Percentiles rank a stretch among this genome's conserved stretches.
phyloP scores from a whole-genome alignment of 169 alveolate species.

The Plasmodium berghei region DNA sequence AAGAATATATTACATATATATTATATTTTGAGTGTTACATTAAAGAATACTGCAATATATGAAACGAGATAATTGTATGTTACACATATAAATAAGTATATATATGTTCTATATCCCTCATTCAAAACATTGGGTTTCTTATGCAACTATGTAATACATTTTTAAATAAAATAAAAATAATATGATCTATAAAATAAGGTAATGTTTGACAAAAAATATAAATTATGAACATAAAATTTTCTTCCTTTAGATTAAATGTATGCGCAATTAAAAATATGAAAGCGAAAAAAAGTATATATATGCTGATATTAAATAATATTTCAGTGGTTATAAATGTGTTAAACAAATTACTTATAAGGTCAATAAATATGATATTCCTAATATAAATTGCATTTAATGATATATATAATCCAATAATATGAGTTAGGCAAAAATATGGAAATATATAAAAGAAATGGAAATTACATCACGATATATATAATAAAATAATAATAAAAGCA shows the following conservation, averaged over 20 bases:
- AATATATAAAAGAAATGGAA: not conserved
- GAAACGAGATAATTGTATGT: no score
- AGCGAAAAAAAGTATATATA: not conserved
- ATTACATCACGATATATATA: not conserved
- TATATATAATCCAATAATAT: not conserved
- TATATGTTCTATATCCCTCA: not conserved
- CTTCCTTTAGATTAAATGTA: slow-evolving; percentile 13
- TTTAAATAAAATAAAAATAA: not conserved
- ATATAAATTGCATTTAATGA: not conserved
- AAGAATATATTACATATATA: no score
- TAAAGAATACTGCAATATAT: no score
- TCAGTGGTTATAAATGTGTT: slow-evolving; percentile 25
- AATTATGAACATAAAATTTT: slow-evolving; percentile 15
- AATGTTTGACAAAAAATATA: slow-evolving; percentile 42
- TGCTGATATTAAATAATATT: slow-evolving; percentile 11
- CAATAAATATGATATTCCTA: not conserved
- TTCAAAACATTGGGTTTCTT: slow-evolving; percentile 18
- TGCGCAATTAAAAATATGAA: slow-evolving; percentile 8
- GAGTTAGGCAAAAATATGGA: not conserved
- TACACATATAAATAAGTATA: not conserved
- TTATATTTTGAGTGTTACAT: no score
- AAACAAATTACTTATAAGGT: slow-evolving; percentile 32
- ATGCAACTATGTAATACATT: slow-evolving; percentile 12
- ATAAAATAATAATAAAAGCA: slow-evolving; percentile 21
- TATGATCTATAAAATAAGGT: not conserved